Conservation (phyloP, 345 rosid genomes). For the Viola odorata region DNA sequence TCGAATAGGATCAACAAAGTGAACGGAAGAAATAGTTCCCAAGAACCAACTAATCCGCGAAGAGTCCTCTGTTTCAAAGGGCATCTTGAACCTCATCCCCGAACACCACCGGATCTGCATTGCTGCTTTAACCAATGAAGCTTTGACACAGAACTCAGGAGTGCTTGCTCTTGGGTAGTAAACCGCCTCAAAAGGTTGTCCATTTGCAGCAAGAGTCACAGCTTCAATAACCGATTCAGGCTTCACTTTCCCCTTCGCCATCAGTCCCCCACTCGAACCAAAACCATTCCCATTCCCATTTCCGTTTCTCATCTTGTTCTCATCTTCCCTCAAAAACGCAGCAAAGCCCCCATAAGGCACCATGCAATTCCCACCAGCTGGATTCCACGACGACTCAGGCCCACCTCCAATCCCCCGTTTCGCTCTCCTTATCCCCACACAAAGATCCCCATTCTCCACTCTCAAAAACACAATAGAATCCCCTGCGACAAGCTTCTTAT, state of each 20-base stretch:
- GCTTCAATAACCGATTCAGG: conserved; percentile 23
- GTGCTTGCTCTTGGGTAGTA: conserved; percentile 27
- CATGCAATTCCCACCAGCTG: conserved; percentile 35
- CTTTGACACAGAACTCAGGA: conserved; percentile 27
- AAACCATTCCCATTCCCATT: conserved; percentile 33
- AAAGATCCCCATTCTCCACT: conserved; percentile 82
- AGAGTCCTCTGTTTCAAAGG: conserved; percentile 28
- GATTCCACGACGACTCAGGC: conserved; percentile 40
- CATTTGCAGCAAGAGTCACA: conserved; percentile 17
- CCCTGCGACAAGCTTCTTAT: conserved; percentile 95
- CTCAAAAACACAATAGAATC: conserved; percentile 89
- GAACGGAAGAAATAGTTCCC: conserved; percentile 30
- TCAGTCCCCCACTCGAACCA: conserved; percentile 22
- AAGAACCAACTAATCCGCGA: conserved; percentile 26
- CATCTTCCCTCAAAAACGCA: conserved; percentile 50
- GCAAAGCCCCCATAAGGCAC: conserved; percentile 49
- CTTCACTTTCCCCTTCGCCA: conserved; percentile 14
- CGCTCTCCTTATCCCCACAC: conserved; percentile 86
- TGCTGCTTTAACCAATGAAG: conserved; percentile 22
- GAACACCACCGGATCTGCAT: conserved; percentile 30
- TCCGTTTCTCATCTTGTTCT: conserved; percentile 32
- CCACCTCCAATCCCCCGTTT: conserved; percentile 48
- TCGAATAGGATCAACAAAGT: conserved; percentile 62
- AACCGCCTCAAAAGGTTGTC: conserved; percentile 23
- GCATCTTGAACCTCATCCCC: conserved; percentile 30